Percentiles rank a stretch among this genome's conserved stretches.
Evolutionary conservation across 768 basidiomycete species (phyloP).

Genomic region (Lactarius pseudohatsudake): DNA sequence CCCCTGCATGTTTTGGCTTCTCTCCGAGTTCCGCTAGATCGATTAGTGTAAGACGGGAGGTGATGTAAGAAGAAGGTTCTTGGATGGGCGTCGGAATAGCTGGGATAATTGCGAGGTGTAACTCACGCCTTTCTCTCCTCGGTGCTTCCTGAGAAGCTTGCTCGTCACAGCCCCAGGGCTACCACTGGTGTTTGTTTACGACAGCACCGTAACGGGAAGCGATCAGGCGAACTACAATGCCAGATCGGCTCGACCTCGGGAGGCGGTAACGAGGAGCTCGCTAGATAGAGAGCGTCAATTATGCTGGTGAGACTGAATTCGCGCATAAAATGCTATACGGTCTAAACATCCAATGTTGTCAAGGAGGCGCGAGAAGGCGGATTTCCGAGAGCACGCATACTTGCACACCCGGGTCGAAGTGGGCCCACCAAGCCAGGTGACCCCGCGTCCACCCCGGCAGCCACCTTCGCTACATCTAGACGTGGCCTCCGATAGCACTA

Average conservation of each 20-base stretch:
- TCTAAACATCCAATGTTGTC: neutral
- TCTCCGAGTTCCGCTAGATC: slow-evolving; percentile 88
- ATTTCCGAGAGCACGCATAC: neutral
- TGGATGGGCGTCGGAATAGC: slow-evolving; percentile 26
- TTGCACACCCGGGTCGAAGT: neutral
- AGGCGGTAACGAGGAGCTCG: neutral
- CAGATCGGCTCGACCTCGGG: neutral
- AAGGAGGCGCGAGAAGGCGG: neutral
- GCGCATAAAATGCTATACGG: neutral
- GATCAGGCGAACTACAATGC: neutral
- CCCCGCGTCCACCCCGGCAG: neutral
- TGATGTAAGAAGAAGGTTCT: slow-evolving; percentile 50
- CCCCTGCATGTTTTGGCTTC: slow-evolving; percentile 89
- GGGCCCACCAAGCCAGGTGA: neutral
- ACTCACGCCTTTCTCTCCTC: slow-evolving; percentile 72
- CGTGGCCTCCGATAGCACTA: neutral
- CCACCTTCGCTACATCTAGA: neutral
- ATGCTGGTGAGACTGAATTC: neutral
- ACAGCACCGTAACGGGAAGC: neutral
- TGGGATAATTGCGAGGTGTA: neutral
- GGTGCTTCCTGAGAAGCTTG: slow-evolving; percentile 82
- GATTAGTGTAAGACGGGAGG: slow-evolving; percentile 64
- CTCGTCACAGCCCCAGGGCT: slow-evolving; percentile 92
- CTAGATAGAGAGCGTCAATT: neutral
- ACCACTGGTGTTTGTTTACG: slow-evolving; percentile 34